Evolutionary conservation across 768 basidiomycete genomes (phyloP).

Genomic region (Tulasnella sp.): DNA sequence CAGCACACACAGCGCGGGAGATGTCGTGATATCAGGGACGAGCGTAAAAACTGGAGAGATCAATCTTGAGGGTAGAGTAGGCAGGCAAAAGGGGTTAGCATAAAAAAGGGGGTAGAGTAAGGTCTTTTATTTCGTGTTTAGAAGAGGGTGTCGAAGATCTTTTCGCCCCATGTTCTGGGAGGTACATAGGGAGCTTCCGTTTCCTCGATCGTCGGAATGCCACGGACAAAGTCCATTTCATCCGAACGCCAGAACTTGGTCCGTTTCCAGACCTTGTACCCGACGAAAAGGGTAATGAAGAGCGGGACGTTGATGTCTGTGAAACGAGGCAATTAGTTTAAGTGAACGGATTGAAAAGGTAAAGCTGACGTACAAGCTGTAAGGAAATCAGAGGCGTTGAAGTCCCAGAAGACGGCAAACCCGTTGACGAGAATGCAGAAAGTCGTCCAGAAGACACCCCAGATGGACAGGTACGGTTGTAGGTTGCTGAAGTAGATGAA

Average conservation of each 20-base stretch:
- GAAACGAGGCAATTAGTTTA: slow-evolving; percentile 17
- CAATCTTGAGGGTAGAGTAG: not conserved
- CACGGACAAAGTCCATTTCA: slow-evolving; percentile 66
- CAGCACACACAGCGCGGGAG: not conserved
- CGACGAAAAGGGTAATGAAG: slow-evolving; percentile 35
- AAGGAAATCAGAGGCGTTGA: slow-evolving; percentile 42
- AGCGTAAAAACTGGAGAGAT: not conserved
- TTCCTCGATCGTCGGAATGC: slow-evolving; percentile 57
- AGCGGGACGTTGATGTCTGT: slow-evolving; percentile 39
- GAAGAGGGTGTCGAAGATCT: slow-evolving; percentile 42
- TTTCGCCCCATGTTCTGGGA: slow-evolving; percentile 39
- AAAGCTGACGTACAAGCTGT: too few species aligned
- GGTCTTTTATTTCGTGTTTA: slow-evolving; percentile 20
- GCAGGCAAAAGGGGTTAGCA: not conserved
- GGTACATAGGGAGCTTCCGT: slow-evolving; percentile 44
- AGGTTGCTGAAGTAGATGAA: slow-evolving; percentile 29
- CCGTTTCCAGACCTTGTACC: slow-evolving; percentile 34
- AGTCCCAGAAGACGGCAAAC: slow-evolving; percentile 50
- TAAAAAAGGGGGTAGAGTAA: not conserved
- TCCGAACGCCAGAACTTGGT: slow-evolving; percentile 39
- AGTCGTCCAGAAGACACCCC: slow-evolving; percentile 49
- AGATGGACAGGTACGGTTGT: slow-evolving; percentile 51
- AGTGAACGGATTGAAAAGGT: slow-evolving; percentile 7
- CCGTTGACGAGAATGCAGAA: slow-evolving; percentile 49
- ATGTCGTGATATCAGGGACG: not conserved